phyloP scores from a whole-genome alignment of 176 grass and related monocot genomes.

The Chrysopogon serrulatus region DNA sequence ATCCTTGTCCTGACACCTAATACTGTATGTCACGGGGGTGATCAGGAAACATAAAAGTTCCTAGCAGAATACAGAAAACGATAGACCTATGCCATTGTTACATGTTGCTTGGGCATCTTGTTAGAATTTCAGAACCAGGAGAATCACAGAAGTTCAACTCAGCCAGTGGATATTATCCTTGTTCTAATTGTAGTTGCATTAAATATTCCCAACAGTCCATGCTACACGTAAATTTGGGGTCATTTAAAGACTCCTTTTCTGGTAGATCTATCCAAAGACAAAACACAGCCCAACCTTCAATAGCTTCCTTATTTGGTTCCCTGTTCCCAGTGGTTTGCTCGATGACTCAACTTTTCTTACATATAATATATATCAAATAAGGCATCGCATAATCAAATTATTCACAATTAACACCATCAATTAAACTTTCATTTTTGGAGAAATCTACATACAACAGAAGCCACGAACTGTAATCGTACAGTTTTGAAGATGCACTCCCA shows the following conservation, averaged over 20 bases:
- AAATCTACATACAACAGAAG: background rate
- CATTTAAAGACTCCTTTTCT: background rate
- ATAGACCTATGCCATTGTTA: background rate
- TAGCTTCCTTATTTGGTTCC: background rate
- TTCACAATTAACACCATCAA: background rate
- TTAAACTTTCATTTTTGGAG: background rate
- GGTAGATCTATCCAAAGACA: background rate
- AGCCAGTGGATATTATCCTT: background rate
- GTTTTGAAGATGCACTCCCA: background rate
- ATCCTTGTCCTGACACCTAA: background rate
- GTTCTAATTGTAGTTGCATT: background rate
- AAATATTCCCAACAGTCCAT: background rate
- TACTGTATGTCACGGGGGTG: background rate
- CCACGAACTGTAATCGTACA: background rate
- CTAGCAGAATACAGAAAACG: background rate
- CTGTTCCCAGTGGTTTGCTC: background rate
- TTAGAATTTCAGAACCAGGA: background rate
- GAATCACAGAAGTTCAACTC: background rate
- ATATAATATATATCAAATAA: background rate
- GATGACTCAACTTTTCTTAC: background rate
- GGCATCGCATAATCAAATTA: background rate
- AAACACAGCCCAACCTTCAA: background rate
- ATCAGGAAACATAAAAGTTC: background rate
- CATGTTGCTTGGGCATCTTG: background rate
- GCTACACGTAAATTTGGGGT: background rate